Percentiles rank a stretch among this genome's conserved stretches.
These are phyloP conservation scores for Clarireedia hainanense DNA, from an alignment of 2,329 filamentous ascomycete species.

Conservation along the genomic window DNA sequence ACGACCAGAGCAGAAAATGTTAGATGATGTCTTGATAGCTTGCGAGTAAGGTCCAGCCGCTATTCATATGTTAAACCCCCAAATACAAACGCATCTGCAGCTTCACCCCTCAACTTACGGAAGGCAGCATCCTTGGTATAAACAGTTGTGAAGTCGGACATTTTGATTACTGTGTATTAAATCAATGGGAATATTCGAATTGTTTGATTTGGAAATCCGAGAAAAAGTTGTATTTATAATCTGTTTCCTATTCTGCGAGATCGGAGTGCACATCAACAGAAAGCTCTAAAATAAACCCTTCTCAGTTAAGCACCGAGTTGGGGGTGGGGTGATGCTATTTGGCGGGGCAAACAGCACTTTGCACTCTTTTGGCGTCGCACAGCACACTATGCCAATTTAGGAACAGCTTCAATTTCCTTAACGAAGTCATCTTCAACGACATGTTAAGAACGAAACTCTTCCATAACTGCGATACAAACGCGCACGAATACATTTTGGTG, in stretches of 20 bases:
- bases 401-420: background rate
- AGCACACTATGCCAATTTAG: background rate
- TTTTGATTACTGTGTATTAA: conserved; percentile 13
- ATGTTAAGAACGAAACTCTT: conserved; percentile 17
- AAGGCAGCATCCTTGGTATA: conserved; percentile 30
- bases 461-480: conserved; percentile 16
- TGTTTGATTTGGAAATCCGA: background rate
- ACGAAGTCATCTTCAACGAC: conserved; percentile 23
- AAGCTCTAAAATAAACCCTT: background rate
- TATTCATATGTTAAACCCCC: conserved; percentile 1
- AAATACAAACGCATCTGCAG: background rate
- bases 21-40: conserved; percentile 51
- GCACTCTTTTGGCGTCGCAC: background rate
- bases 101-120: conserved; percentile 19
- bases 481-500: background rate
- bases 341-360: background rate
- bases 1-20: conserved; percentile 58
- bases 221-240: background rate
- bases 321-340: conserved; percentile 4
- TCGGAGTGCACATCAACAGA: background rate
- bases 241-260: conserved; percentile 3
- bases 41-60: conserved; percentile 9
- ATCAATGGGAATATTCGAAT: background rate
- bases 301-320: background rate
- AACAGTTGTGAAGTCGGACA: conserved; percentile 28